These are phyloP conservation scores for Apiospora marii DNA, from an alignment of 2,329 filamentous ascomycete species.

Conservation along the genomic window DNA sequence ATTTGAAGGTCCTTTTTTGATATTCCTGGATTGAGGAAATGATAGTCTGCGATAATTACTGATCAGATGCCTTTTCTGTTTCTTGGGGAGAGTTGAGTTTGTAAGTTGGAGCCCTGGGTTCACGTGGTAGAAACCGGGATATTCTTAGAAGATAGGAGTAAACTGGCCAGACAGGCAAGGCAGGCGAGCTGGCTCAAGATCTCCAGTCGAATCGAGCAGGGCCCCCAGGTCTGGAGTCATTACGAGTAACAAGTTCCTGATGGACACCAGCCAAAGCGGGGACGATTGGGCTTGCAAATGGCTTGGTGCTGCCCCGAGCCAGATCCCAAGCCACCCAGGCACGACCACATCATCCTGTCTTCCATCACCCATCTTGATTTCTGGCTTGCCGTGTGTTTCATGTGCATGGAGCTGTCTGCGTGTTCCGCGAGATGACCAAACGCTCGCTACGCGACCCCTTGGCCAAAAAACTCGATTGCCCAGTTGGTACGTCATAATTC, in stretches of 20 bases:
- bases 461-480: background rate
- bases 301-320: background rate
- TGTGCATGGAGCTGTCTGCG: conserved; percentile 1
- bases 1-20: background rate
- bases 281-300: background rate
- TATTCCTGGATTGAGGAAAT: background rate
- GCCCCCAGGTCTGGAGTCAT: background rate
- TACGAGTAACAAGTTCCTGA: conserved; percentile 1
- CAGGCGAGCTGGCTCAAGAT: background rate
- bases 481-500: background rate
- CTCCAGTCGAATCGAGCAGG: background rate
- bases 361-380: background rate
- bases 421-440: background rate
- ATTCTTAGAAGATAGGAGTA: conserved; percentile 11
- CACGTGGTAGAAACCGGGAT: background rate
- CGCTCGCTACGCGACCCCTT: background rate
- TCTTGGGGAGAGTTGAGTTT: background rate
- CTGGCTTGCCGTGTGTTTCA: background rate
- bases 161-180: background rate
- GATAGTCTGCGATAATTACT: background rate
- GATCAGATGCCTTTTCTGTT: background rate
- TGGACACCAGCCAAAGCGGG: conserved; percentile 5
- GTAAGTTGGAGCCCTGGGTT: background rate
- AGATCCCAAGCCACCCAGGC: conserved; percentile 1
- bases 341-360: conserved; percentile 14